These are phyloP conservation scores for Trebouxia gelatinosa DNA, from an alignment of 163 green algal species.

Conservation along the genomic window DNA sequence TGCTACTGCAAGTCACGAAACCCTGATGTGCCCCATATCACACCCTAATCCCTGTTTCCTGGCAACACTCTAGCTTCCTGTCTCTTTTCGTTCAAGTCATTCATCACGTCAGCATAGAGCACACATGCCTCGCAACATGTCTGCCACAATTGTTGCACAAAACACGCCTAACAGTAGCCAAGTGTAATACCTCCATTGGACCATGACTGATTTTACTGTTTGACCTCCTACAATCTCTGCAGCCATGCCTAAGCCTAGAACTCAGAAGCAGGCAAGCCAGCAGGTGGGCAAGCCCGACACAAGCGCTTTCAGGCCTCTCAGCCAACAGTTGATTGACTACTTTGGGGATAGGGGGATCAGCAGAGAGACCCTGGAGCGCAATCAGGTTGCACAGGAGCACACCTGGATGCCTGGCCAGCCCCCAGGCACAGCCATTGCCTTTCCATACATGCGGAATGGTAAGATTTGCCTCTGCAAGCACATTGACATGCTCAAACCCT, in stretches of 20 bases:
- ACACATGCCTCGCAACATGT: neutral
- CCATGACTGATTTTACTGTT: neutral
- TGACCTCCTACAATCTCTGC: neutral
- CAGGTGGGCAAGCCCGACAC: neutral
- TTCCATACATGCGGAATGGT: conserved; percentile 8
- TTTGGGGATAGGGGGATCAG: conserved; percentile 55
- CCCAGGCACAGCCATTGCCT: neutral
- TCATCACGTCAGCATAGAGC: too few species aligned
- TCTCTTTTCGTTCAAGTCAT: neutral
- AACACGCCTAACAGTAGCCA: neutral
- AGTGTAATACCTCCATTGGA: neutral
- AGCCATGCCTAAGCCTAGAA: conserved; percentile 8
- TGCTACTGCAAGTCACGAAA: neutral
- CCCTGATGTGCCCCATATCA: neutral
- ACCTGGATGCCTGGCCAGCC: conserved; percentile 28
- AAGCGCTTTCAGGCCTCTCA: neutral
- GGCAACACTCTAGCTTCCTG: neutral
- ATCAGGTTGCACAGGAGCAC: conserved; percentile 29
- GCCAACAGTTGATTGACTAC: conserved; percentile 34
- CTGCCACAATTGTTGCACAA: neutral
- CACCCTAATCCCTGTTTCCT: neutral
- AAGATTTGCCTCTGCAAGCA: conserved; percentile 4
- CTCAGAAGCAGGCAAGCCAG: neutral
- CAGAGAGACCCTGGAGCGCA: conserved; percentile 38
- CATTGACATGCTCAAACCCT: neutral